phyloP scores from a whole-genome alignment of 1,139 yeast genomes.

The Taphrina flavorubra region DNA sequence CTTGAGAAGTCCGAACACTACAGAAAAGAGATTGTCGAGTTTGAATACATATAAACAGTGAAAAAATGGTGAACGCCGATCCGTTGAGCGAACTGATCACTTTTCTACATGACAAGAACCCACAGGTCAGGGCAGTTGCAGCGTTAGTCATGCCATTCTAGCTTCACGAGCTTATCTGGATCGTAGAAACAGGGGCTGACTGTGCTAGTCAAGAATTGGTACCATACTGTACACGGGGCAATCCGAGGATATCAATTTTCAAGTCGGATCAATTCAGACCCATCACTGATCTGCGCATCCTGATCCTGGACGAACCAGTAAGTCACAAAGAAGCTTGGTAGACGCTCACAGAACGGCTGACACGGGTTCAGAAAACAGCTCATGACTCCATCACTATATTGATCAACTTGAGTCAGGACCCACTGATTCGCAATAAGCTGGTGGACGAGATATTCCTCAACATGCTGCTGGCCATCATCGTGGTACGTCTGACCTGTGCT shows the following conservation, averaged over 20 bases:
- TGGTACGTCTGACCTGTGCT: slow-evolving; percentile 47
- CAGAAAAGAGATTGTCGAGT: too few species aligned
- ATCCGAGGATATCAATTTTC: slow-evolving; percentile 69
- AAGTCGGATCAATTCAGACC: slow-evolving; percentile 73
- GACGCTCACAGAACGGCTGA: not conserved
- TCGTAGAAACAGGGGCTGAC: too few species aligned
- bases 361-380: slow-evolving; percentile 46
- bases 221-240: slow-evolving; percentile 66
- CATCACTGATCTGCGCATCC: slow-evolving; percentile 70
- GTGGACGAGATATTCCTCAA: slow-evolving; percentile 70
- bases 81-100: slow-evolving; percentile 60
- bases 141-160: slow-evolving; percentile 50
- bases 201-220: slow-evolving; percentile 65
- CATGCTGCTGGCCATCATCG: slow-evolving; percentile 49
- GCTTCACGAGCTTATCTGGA: not conserved
- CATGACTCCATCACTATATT: slow-evolving; percentile 74
- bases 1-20: too few species aligned
- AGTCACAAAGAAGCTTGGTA: not conserved
- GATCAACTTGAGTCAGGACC: slow-evolving; percentile 80
- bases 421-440: slow-evolving; percentile 62
- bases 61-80: slow-evolving; percentile 20
- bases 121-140: slow-evolving; percentile 83
- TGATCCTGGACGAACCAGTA: slow-evolving; percentile 59
- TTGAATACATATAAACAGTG: too few species aligned
- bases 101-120: slow-evolving; percentile 82